These are phyloP conservation scores for Gastrolobium villosum DNA, from an alignment of 306 rosid genomes.

Conservation along the genomic window DNA sequence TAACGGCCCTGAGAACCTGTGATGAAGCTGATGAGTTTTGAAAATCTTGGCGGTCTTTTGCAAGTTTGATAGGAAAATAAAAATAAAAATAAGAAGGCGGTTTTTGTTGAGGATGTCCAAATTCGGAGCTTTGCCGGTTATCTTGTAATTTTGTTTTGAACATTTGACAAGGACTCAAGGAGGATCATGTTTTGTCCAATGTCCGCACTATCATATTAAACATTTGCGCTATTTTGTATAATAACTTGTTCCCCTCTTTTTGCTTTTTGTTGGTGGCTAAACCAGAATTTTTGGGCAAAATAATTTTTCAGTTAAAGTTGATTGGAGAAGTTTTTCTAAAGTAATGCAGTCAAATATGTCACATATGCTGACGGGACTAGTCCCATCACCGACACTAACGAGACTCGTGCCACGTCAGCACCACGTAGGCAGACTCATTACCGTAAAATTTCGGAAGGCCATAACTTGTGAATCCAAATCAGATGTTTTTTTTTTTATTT, in stretches of 20 bases:
- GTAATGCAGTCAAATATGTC: no score
- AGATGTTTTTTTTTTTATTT: no score
- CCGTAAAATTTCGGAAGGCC: no score
- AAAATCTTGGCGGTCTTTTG: conserved; percentile 24
- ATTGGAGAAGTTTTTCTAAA: no score
- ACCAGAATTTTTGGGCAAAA: no score
- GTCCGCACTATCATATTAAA: not conserved
- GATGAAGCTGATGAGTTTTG: conserved; percentile 39
- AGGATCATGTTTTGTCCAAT: conserved; percentile 1
- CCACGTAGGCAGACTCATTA: no score
- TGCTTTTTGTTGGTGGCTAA: no score
- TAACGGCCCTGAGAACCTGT: conserved; percentile 73
- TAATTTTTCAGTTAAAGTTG: no score
- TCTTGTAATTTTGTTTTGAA: conserved; percentile 33
- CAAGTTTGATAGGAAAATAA: conserved; percentile 41
- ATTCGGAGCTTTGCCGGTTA: conserved; percentile 29
- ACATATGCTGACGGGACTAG: no score
- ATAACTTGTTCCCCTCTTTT: not conserved
- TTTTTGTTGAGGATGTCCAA: conserved; percentile 41
- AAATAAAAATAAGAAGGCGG: conserved; percentile 12
- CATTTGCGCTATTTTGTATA: conserved; percentile 10
- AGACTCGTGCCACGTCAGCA: no score
- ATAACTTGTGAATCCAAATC: no score
- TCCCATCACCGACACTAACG: no score
- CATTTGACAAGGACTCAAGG: not conserved